phyloP scores from a whole-genome alignment of 2,329 filamentous ascomycete genomes.

The Paradendryphiella salina region DNA sequence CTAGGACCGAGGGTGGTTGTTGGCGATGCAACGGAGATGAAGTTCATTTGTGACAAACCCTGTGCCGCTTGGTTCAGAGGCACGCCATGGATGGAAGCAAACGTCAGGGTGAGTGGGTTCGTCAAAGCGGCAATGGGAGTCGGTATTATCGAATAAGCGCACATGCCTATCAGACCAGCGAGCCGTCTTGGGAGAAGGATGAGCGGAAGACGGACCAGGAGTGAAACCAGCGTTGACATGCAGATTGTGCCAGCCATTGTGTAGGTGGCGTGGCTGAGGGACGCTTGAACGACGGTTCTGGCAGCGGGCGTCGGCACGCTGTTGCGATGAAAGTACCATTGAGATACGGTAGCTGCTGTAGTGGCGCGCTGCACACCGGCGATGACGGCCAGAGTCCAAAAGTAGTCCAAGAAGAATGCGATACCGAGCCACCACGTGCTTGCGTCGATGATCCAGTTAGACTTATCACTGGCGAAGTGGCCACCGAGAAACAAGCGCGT shows the following conservation, averaged over 20 bases:
- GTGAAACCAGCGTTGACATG: constrained; percentile 77
- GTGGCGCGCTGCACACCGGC: constrained; percentile 87
- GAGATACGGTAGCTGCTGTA: constrained; percentile 91
- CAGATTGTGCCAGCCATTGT: constrained; percentile 93
- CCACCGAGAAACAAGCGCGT: constrained; percentile 93
- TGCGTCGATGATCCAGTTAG: constrained; percentile 77
- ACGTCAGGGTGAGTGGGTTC: constrained; percentile 89
- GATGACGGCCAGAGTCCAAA: constrained; percentile 89
- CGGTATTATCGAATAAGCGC: constrained; percentile 79
- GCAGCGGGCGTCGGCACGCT: constrained; percentile 76
- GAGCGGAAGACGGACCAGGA: constrained; percentile 81
- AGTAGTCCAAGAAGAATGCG: constrained; percentile 90
- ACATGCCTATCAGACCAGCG: constrained; percentile 68
- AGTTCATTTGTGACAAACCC: constrained; percentile 78
- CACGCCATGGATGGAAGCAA: constrained; percentile 90
- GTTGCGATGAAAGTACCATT: constrained; percentile 98
- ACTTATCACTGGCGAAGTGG: constrained; percentile 62
- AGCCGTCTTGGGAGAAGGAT: constrained; percentile 79
- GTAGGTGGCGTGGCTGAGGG: constrained; percentile 76
- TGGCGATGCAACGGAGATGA: constrained; percentile 72
- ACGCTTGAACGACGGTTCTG: constrained; percentile 78
- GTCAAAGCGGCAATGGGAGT: constrained; percentile 83
- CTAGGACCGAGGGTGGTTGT: constrained; percentile 64
- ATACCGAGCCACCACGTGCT: constrained; percentile 95
- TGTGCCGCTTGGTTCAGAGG: constrained; percentile 76